phyloP scores from a whole-genome alignment of 148 eudicot genomes.

The Diospyros kaki region DNA sequence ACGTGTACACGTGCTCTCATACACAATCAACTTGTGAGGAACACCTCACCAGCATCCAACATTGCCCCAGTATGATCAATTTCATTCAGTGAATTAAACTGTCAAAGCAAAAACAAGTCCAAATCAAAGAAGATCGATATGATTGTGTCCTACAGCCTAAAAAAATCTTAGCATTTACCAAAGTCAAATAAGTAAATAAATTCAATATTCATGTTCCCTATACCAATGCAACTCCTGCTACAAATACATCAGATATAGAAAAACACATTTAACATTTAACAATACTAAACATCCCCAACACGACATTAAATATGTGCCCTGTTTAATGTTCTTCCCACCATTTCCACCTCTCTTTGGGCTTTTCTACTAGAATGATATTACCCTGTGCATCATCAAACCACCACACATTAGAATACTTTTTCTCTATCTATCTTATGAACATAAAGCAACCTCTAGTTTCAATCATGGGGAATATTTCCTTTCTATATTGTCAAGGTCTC shows the following conservation, averaged over 20 bases:
- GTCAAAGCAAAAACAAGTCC: not conserved
- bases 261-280: not conserved
- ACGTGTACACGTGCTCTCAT: not conserved
- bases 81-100: not conserved
- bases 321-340: not conserved
- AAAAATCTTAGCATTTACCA: not conserved
- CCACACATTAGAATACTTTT: no score
- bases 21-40: not conserved
- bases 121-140: not conserved
- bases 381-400: no score
- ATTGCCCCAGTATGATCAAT: not conserved
- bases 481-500: no score
- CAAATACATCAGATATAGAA: not conserved
- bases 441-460: no score
- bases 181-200: not conserved
- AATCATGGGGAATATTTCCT: no score
- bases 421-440: no score
- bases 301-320: not conserved
- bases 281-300: not conserved
- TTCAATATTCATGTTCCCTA: not conserved
- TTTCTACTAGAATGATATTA: not conserved
- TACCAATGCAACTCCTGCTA: no score
- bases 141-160: not conserved
- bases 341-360: not conserved
- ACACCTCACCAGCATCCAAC: not conserved